Conservation (phyloP, 768 basidiomycete genomes). For the Suillus alpinus region DNA sequence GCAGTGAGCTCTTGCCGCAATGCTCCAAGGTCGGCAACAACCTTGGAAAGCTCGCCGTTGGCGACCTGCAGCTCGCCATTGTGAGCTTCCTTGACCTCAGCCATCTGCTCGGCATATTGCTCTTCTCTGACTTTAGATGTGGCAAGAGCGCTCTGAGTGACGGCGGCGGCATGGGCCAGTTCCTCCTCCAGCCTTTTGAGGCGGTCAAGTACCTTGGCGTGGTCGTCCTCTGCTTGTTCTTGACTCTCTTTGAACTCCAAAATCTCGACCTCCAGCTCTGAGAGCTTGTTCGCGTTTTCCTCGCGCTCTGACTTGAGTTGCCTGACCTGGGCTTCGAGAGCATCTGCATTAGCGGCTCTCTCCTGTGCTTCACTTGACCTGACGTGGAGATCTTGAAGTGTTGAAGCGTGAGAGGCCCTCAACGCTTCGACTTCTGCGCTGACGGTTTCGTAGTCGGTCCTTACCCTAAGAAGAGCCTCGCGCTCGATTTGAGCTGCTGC, state of each 20-base stretch:
- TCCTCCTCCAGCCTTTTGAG: conserved; percentile 55
- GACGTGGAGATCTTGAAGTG: conserved; percentile 44
- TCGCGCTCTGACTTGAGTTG: conserved; percentile 64
- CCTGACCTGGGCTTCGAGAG: conserved; percentile 47
- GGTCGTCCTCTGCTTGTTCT: conserved; percentile 63
- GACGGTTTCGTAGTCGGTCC: conserved; percentile 56
- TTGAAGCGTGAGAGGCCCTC: conserved; percentile 47
- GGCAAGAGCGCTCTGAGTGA: conserved; percentile 47
- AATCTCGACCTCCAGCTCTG: conserved; percentile 80
- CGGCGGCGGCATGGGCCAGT: conserved; percentile 44
- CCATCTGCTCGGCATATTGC: conserved; percentile 38
- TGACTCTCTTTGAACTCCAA: conserved; percentile 72
- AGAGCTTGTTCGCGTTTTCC: conserved; percentile 66
- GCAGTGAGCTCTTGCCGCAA: conserved; percentile 47
- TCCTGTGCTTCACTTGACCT: conserved; percentile 47
- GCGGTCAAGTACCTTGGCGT: conserved; percentile 40
- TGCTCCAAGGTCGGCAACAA: conserved; percentile 42
- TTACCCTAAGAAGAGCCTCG: conserved; percentile 61
- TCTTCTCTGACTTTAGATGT: conserved; percentile 47
- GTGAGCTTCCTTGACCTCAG: conserved; percentile 42
- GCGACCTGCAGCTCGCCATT: conserved; percentile 44
- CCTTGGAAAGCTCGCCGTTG: conserved; percentile 41
- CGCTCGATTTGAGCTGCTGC: conserved; percentile 59
- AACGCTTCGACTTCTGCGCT: conserved; percentile 50
- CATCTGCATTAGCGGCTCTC: conserved; percentile 40